Percentiles rank a stretch among this genome's conserved stretches.
Evolutionary conservation across 164 flowering plant species (phyloP).

Genomic region (Umbilicus rupestris): DNA sequence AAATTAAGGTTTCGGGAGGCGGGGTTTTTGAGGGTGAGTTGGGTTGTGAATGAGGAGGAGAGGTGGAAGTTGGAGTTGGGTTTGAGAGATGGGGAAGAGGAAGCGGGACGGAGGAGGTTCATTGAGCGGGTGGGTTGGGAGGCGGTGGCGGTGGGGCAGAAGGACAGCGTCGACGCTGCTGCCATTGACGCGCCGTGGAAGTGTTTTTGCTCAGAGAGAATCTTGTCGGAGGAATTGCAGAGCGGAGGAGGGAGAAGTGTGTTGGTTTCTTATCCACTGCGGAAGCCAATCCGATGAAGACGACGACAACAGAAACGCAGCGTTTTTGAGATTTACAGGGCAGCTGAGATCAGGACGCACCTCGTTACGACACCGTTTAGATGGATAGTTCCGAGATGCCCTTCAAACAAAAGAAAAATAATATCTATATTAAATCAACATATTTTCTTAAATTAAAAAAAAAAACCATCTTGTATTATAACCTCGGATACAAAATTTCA

Average conservation of each 20-base stretch:
- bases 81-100: not conserved
- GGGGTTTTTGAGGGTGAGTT: constrained; percentile 8
- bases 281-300: not conserved
- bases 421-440: too few relatives aligned
- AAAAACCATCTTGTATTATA: too few relatives aligned
- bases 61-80: not conserved
- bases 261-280: not conserved
- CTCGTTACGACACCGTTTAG: too few relatives aligned
- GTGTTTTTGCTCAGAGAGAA: too few relatives aligned
- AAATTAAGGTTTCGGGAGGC: not conserved
- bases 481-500: too few relatives aligned
- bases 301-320: not conserved
- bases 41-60: not conserved
- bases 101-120: not conserved
- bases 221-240: too few relatives aligned
- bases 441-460: too few relatives aligned
- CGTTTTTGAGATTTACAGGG: not conserved
- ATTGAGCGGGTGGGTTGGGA: not conserved
- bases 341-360: too few relatives aligned
- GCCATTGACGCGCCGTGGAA: too few relatives aligned
- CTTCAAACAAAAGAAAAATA: too few relatives aligned
- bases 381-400: too few relatives aligned
- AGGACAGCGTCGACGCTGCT: not conserved
- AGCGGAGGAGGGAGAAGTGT: too few relatives aligned
- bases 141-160: not conserved